phyloP scores from a whole-genome alignment of 768 basidiomycete species.

The Boletus coccyginus region DNA sequence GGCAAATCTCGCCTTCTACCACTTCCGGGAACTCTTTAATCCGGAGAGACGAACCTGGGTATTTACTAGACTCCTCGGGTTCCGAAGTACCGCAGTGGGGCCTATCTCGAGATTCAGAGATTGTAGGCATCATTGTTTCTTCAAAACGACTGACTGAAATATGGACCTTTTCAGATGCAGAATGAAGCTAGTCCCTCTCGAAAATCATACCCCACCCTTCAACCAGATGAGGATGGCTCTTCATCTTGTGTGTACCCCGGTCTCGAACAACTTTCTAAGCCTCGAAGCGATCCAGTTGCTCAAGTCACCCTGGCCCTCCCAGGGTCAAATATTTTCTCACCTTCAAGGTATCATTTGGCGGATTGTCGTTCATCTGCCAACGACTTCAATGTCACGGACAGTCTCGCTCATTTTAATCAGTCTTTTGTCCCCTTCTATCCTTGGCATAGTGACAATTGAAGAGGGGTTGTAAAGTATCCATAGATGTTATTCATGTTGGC shows the following conservation, averaged over 20 bases:
- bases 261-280: conserved; percentile 2
- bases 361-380: neutral
- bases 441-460: neutral
- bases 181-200: conserved; percentile 19
- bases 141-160: conserved; percentile 1
- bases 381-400: neutral
- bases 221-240: neutral
- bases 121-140: conserved; percentile 22
- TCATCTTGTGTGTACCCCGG: neutral
- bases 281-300: neutral
- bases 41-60: conserved; percentile 6
- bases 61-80: conserved; percentile 22
- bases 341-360: neutral
- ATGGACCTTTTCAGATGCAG: conserved; percentile 23
- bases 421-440: neutral
- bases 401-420: neutral
- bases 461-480: neutral
- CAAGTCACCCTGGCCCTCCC: neutral
- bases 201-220: neutral
- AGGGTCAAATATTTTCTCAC: neutral
- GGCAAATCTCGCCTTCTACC: neutral
- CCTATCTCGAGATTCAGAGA: conserved; percentile 26
- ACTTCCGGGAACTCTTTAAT: conserved; percentile 15
- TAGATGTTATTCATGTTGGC: neutral
- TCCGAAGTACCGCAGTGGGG: conserved; percentile 18